Base-by-base conservation (phyloP, 345 rosid genomes). In the Erucastrum elatum region DNA sequence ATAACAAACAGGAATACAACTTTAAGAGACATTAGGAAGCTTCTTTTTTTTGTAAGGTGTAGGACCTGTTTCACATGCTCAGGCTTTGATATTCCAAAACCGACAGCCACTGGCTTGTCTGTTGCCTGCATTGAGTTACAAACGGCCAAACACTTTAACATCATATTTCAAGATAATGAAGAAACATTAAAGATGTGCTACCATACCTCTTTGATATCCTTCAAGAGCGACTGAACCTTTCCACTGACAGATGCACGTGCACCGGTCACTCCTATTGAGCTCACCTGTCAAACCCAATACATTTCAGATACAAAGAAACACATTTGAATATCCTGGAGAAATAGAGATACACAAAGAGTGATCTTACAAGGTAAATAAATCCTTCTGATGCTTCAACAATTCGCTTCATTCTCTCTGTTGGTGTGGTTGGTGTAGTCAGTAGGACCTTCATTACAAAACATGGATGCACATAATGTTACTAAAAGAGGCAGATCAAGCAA, bases 261-360 rank as follows among this genome's bases (percentile, higher is more conserved):
- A 35, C 97, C 99, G 1, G 98, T 93, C 79, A 93, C 99, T 78
- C 99, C 99, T 5, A 85, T n/a, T 60, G 97, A 87, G 64, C 99
- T 95, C 62, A 91, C 96, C 99, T 95, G 78, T 49, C 58, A 81
- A 69, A 51, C 72, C 70, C 70, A 68, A 74, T 60, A 35, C 63
- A 26, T 72, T 68, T 60, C 46, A 60, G 8, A 65, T 5, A 71
- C 71, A 16, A 8, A 44, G 5, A 53, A 41, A 66, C 1, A 68
- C 49, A 13, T 15, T 58, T 71, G 33, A 74, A 61, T 15, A 64
- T 70, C 35, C 35, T 75, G 68, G 27, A 75, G 39, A 46, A 21
- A 66, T 51, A 35, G 2, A 65, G 8, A 58, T 15, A 68, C 61
- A 66, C 4, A 0, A 35, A 35, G 59, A 34, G 53, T 49, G 37